Percentiles rank a stretch among this genome's conserved stretches.
Conservation (phyloP, 176 grass and related monocot genomes). For the Otatea glauca region DNA sequence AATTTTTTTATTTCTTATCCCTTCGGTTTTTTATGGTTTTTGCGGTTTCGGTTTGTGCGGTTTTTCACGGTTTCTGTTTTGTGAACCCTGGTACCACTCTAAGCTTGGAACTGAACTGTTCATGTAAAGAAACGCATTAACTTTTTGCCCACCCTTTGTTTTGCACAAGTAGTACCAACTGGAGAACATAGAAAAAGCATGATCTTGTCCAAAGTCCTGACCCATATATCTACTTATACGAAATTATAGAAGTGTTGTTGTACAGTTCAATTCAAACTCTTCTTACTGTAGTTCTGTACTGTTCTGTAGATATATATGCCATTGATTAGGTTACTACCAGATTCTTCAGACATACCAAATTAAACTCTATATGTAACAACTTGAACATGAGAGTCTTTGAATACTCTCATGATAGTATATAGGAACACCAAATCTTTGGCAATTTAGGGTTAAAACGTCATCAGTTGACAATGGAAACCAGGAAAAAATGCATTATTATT, state of each 20-base stretch:
- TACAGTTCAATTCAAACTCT: background rate
- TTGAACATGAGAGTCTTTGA: constrained; percentile 6
- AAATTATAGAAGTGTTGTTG: background rate
- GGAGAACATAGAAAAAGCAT: background rate
- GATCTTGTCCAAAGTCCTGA: constrained; percentile 14
- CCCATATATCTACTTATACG: background rate
- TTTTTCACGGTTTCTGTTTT: too few relatives aligned
- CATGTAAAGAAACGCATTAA: constrained; percentile 26
- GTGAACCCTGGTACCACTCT: too few relatives aligned
- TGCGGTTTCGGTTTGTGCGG: too few relatives aligned
- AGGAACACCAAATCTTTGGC: background rate
- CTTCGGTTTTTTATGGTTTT: too few relatives aligned
- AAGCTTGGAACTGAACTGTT: background rate
- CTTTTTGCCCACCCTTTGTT: background rate
- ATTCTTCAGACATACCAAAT: constrained; percentile 25
- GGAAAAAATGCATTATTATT: background rate
- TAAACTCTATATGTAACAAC: background rate
- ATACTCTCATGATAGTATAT: background rate
- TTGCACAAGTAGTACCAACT: background rate
- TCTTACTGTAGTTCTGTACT: background rate
- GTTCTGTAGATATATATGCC: background rate
- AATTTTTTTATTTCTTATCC: too few relatives aligned
- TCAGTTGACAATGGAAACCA: background rate
- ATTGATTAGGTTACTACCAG: constrained; percentile 12
- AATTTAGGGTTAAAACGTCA: constrained; percentile 10